Conservation (phyloP, 202 grass and related monocot genomes). For the Cymbopogon flexuosus region DNA sequence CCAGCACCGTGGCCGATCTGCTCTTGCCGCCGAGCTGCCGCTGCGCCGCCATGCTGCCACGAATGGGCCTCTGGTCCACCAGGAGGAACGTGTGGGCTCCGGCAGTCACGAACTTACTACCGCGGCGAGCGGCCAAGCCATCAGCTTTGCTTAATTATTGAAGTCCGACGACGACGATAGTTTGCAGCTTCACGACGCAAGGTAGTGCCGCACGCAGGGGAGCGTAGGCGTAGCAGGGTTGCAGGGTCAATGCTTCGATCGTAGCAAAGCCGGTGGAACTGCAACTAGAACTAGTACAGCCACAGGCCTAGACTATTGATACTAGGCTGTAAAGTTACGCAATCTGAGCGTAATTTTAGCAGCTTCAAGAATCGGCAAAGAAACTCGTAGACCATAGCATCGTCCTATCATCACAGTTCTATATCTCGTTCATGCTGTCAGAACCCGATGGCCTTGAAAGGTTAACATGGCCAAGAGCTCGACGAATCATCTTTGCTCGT, state of each 20-base stretch:
- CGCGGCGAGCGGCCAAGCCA: not conserved
- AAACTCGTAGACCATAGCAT: not conserved
- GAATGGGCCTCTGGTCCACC: not conserved
- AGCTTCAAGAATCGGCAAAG: constrained; percentile 9
- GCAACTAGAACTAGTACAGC: too few species aligned
- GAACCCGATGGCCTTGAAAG: not conserved
- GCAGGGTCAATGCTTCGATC: constrained; percentile 31
- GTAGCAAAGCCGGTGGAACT: not conserved
- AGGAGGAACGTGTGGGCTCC: not conserved
- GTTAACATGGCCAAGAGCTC: not conserved
- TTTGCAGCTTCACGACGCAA: constrained; percentile 3
- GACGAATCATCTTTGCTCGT: too few species aligned
- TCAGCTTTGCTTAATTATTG: not conserved
- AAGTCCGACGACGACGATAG: not conserved
- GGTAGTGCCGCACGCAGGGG: not conserved
- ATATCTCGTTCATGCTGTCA: too few species aligned
- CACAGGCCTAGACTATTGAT: not conserved
- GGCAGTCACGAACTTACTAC: not conserved
- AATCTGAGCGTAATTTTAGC: not conserved
- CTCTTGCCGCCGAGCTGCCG: not conserved
- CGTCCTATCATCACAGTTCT: not conserved
- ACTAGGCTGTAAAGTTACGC: not conserved
- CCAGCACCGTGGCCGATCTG: not conserved
- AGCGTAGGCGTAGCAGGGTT: not conserved
- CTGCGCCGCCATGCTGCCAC: not conserved